These are phyloP conservation scores for Talaromyces albobiverticillius DNA, from an alignment of 2,329 filamentous ascomycete species.

Conservation along the genomic window DNA sequence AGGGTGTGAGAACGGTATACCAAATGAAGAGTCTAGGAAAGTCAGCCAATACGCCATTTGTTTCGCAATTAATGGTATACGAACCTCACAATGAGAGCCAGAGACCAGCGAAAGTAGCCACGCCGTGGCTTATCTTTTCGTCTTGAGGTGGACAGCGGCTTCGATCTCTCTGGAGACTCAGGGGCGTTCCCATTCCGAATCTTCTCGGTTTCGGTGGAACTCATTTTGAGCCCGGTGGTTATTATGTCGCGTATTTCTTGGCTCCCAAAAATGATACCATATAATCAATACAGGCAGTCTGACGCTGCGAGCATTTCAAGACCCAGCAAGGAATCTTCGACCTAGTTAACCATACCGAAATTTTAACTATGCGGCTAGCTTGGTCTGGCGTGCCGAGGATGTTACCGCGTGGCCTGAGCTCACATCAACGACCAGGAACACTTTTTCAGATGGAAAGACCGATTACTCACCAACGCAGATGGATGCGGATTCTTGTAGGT, in stretches of 20 bases:
- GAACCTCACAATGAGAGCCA: conserved; percentile 35
- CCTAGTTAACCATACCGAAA: conserved; percentile 8
- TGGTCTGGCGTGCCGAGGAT: conserved; percentile 6
- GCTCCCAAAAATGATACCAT: not conserved
- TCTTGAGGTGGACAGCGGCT: conserved; percentile 12
- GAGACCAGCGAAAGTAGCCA: conserved; percentile 30
- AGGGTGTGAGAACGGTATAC: conserved; percentile 77
- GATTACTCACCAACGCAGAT: not conserved
- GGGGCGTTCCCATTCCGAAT: conserved; percentile 13
- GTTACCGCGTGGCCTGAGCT: conserved; percentile 8
- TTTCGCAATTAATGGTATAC: conserved; percentile 11
- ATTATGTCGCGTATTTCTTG: not conserved
- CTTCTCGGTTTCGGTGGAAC: conserved; percentile 26
- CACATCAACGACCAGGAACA: not conserved
- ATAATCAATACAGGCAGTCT: not conserved
- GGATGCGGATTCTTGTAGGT: not conserved
- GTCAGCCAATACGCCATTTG: not conserved
- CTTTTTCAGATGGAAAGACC: not conserved
- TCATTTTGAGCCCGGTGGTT: conserved; percentile 21
- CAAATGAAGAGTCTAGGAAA: conserved; percentile 69
- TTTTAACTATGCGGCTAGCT: not conserved
- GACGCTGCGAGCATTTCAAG: not conserved
- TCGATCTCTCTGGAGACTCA: conserved; percentile 19
- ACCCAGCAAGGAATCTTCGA: not conserved
- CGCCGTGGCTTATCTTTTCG: conserved; percentile 18